Conservation (phyloP, 768 basidiomycete species). For the Tylopilus sp. region DNA sequence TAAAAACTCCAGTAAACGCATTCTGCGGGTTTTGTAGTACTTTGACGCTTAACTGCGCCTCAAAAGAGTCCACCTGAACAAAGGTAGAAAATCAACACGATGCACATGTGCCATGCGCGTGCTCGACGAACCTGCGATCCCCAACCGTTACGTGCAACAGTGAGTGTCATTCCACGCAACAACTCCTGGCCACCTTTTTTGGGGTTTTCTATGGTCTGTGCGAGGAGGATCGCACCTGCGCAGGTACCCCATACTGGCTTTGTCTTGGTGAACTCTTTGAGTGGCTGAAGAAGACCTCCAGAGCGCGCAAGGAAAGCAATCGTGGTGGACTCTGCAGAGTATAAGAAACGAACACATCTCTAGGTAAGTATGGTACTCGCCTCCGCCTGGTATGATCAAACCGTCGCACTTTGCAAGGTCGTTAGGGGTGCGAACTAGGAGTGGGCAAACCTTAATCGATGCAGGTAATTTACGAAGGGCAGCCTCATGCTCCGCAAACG, state of each 20-base stretch:
- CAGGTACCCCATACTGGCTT: conserved; percentile 95
- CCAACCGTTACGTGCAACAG: conserved; percentile 86
- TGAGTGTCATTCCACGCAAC: conserved; percentile 74
- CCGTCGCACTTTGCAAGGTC: conserved; percentile 78
- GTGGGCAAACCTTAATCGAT: conserved; percentile 41
- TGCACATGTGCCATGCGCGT: not conserved
- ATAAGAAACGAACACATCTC: not conserved
- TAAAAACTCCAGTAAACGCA: conserved; percentile 85
- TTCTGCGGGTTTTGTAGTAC: conserved; percentile 55
- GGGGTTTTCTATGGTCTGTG: conserved; percentile 66
- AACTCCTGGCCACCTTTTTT: conserved; percentile 89
- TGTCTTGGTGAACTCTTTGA: conserved; percentile 63
- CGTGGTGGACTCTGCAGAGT: conserved; percentile 76
- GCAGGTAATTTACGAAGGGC: conserved; percentile 58
- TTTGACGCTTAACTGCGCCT: conserved; percentile 65
- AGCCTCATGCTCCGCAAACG: conserved; percentile 82
- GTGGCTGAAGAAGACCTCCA: conserved; percentile 75
- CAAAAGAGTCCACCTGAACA: conserved; percentile 83
- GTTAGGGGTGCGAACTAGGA: conserved; percentile 68
- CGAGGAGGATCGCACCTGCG: conserved; percentile 89
- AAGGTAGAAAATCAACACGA: not conserved
- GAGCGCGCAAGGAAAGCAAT: conserved; percentile 75
- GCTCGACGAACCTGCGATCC: conserved; percentile 71
- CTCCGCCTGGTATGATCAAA: conserved; percentile 92
- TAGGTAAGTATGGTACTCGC: conserved; percentile 34